Percentiles rank a stretch among this genome's conserved stretches.
These are phyloP conservation scores for Skeletonema menzelii DNA, from an alignment of 108 stramenopile species.

Conservation along the genomic window DNA sequence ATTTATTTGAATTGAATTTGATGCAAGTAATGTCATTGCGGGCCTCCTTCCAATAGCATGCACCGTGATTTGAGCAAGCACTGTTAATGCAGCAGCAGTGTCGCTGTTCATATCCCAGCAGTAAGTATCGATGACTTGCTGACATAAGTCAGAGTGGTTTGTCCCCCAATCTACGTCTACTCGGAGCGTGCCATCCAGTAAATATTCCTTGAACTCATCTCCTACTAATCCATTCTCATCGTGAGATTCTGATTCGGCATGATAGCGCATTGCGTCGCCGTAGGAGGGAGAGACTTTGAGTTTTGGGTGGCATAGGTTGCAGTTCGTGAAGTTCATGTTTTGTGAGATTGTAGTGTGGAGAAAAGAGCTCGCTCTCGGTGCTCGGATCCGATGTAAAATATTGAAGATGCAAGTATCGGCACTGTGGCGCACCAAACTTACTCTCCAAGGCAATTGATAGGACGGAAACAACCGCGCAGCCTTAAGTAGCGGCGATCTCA, in stretches of 20 bases:
- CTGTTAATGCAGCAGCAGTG: background rate
- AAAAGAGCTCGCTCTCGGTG: too few relatives aligned
- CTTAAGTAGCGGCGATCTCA: background rate
- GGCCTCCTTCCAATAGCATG: constrained; percentile 7
- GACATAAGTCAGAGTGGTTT: background rate
- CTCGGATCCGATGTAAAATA: too few relatives aligned
- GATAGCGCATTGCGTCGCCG: constrained; percentile 30
- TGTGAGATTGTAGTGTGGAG: too few relatives aligned
- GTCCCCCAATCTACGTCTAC: constrained; percentile 10
- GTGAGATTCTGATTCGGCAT: constrained; percentile 16
- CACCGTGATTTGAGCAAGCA: background rate
- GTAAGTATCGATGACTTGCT: background rate
- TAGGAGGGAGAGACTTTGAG: constrained; percentile 12
- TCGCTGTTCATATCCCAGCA: background rate
- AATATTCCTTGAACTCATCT: background rate
- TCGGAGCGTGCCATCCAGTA: background rate
- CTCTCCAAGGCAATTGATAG: too few relatives aligned
- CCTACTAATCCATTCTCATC: background rate
- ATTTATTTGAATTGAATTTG: constrained; percentile 2
- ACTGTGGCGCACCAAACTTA: too few relatives aligned
- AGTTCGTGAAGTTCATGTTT: constrained; percentile 3
- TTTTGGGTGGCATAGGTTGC: constrained; percentile 30
- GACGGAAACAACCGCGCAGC: too few relatives aligned
- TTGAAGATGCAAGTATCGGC: too few relatives aligned
- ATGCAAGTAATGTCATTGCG: constrained; percentile 7